Percentiles rank a stretch among this genome's conserved stretches.
Evolutionary conservation across 2,329 filamentous ascomycete species (phyloP).

Genomic region (Ascomycota sp.): DNA sequence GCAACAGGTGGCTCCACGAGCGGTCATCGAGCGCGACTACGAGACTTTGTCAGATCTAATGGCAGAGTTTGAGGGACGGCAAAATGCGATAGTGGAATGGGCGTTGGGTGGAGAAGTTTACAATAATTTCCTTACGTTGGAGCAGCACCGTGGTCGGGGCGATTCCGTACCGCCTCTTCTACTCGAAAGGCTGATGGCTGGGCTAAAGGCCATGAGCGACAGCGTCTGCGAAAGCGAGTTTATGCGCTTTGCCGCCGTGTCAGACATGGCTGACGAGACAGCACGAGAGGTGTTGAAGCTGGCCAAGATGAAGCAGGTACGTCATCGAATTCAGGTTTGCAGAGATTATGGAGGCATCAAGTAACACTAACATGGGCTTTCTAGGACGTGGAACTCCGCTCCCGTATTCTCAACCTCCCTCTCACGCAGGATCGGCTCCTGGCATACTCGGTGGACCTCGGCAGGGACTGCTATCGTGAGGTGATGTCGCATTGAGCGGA

Average conservation of each 20-base stretch:
- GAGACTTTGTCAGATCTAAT: slow-evolving; percentile 48
- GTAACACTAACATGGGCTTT: slow-evolving; percentile 1
- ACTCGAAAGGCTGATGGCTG: slow-evolving; percentile 34
- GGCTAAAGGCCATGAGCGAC: slow-evolving; percentile 34
- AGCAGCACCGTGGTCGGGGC: slow-evolving; percentile 21
- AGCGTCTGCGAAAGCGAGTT: slow-evolving; percentile 24
- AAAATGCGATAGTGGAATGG: slow-evolving; percentile 51
- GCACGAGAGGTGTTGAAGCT: slow-evolving; percentile 41
- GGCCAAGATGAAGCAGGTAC: slow-evolving; percentile 35
- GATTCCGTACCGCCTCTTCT: slow-evolving; percentile 21
- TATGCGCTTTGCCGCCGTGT: slow-evolving; percentile 44
- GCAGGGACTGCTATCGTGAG: slow-evolving; percentile 45
- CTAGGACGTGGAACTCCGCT: slow-evolving; percentile 16
- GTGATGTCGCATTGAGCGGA: slow-evolving; percentile 29
- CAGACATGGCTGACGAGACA: slow-evolving; percentile 61
- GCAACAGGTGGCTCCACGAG: slow-evolving; percentile 57
- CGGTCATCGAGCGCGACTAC: slow-evolving; percentile 70
- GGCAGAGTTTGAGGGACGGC: slow-evolving; percentile 45
- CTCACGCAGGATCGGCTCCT: slow-evolving; percentile 55
- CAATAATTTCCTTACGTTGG: slow-evolving; percentile 32
- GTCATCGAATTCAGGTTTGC: slow-evolving; percentile 7
- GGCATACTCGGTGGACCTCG: slow-evolving; percentile 48
- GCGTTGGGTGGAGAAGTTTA: slow-evolving; percentile 64
- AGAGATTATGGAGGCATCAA: slow-evolving; percentile 2
- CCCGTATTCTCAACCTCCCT: slow-evolving; percentile 34